Evolutionary conservation across 371 early-diverging fungal genomes (phyloP).

Genomic region (Blakeslea trispora): DNA sequence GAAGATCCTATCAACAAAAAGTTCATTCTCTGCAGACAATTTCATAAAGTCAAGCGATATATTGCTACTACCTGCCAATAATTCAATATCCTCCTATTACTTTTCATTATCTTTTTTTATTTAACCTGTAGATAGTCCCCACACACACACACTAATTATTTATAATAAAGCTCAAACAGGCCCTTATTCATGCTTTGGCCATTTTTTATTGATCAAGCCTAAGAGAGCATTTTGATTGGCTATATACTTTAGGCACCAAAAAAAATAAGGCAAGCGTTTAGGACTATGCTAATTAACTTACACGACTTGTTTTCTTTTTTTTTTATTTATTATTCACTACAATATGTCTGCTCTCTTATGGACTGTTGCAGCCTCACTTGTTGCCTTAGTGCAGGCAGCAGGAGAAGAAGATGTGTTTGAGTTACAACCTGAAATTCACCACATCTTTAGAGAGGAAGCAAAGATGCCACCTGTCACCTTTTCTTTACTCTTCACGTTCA

Average conservation of each 20-base stretch:
- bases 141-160: neutral
- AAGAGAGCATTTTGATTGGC: too few species aligned
- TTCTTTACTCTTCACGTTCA: constrained; percentile 56
- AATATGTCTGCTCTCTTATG: constrained; percentile 2
- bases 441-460: constrained; percentile 64
- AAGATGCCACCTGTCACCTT: constrained; percentile 62
- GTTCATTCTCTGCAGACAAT: constrained; percentile 8
- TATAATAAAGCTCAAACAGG: neutral
- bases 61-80: constrained; percentile 18
- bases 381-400: constrained; percentile 31
- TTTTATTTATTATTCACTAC: neutral
- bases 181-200: too few species aligned
- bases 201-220: too few species aligned
- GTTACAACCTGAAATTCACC: constrained; percentile 67
- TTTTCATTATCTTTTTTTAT: neutral
- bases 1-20: neutral
- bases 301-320: neutral
- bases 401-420: constrained; percentile 52
- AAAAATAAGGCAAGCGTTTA: too few species aligned
- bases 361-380: constrained; percentile 4
- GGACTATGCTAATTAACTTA: too few species aligned
- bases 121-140: neutral
- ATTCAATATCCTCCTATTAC: neutral
- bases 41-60: constrained; percentile 11
- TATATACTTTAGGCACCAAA: too few species aligned